Evolutionary conservation across 2,329 filamentous ascomycete species (phyloP).

Genomic region (Apiospora hydei): DNA sequence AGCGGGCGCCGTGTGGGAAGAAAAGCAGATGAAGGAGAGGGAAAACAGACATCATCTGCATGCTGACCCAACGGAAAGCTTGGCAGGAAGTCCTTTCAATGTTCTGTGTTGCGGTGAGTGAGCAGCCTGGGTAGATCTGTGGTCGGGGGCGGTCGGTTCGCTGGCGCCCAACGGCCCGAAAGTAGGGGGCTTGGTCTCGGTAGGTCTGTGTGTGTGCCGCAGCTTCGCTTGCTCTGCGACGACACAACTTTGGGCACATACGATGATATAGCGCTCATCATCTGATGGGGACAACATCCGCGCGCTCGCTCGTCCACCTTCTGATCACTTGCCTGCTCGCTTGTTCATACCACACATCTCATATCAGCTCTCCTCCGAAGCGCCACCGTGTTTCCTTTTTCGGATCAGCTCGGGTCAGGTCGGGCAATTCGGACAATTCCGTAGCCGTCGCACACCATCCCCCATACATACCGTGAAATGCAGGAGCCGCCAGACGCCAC

Average conservation of each 20-base stretch:
- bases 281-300: not conserved
- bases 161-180: slow-evolving; percentile 18
- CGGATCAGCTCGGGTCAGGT: not conserved
- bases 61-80: not conserved
- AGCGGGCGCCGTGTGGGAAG: not conserved
- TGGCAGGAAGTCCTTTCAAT: not conserved
- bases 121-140: not conserved
- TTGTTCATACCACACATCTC: not conserved
- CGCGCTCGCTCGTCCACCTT: not conserved
- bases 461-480: not conserved
- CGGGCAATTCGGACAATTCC: not conserved
- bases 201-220: not conserved
- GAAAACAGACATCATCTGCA: not conserved
- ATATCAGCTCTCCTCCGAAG: slow-evolving; percentile 8
- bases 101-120: slow-evolving; percentile 1
- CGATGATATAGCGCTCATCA: not conserved
- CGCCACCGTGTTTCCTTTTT: slow-evolving; percentile 1
- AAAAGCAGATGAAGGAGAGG: not conserved
- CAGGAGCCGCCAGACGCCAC: not conserved
- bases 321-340: not conserved
- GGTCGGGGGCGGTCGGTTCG: not conserved
- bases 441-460: no score
- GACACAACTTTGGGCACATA: not conserved
- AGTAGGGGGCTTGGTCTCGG: not conserved
- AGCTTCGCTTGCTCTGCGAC: not conserved